Evolutionary conservation across 1,139 yeast genomes (phyloP).

Genomic region (Pichia sp.): DNA sequence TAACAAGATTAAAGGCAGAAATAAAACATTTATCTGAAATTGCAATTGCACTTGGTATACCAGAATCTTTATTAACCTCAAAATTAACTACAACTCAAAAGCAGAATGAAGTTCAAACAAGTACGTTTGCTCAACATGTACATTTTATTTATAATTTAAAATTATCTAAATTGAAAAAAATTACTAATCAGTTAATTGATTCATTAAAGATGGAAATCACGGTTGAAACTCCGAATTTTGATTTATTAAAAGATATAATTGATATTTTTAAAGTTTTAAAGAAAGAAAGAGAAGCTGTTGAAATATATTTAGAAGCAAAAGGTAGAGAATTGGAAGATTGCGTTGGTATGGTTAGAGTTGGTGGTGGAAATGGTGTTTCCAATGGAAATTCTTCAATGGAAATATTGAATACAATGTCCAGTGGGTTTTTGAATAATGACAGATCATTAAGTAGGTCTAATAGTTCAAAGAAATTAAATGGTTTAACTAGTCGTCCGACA

Average conservation of each 20-base stretch:
- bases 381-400: neutral
- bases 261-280: constrained; percentile 8
- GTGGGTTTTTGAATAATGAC: neutral
- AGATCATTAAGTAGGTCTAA: constrained; percentile 8
- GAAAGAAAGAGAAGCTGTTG: constrained; percentile 14
- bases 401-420: neutral
- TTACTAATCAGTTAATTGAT: constrained; percentile 7
- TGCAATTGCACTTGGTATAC: constrained; percentile 9
- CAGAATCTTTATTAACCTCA: constrained; percentile 6
- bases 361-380: constrained; percentile 10
- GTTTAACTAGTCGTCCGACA: constrained; percentile 7
- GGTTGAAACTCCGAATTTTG: neutral
- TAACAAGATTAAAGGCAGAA: constrained; percentile 50
- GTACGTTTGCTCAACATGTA: constrained; percentile 9
- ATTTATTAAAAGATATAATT: constrained; percentile 1
- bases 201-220: constrained; percentile 7
- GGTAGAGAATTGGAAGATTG: constrained; percentile 11
- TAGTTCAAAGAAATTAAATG: constrained; percentile 4
- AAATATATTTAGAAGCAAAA: constrained; percentile 8
- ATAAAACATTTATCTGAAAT: constrained; percentile 6
- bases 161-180: neutral
- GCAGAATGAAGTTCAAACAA: neutral
- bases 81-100: constrained; percentile 2
- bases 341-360: constrained; percentile 11
- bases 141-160: constrained; percentile 10